These are phyloP conservation scores for Pythium dissimile DNA, from an alignment of 352 stramenopile genomes.

Conservation along the genomic window DNA sequence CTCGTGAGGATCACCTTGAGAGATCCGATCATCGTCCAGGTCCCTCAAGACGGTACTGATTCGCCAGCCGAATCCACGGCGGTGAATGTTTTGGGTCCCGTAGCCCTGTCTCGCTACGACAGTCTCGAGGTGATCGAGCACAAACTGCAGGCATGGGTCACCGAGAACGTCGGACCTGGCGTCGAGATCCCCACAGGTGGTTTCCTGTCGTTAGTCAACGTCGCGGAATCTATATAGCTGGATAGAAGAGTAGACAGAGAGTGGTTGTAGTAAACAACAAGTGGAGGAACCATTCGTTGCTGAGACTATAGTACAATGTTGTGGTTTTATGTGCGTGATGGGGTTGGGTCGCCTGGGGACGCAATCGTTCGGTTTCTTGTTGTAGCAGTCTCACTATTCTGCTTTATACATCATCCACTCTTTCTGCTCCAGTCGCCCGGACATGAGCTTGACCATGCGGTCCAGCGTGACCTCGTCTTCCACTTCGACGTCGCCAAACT, in stretches of 20 bases:
- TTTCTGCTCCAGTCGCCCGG: conserved; percentile 54
- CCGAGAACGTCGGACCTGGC: conserved; percentile 32
- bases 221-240: conserved; percentile 34
- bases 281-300: too few species aligned
- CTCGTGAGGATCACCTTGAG: conserved; percentile 47
- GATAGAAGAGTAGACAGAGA: neutral
- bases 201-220: conserved; percentile 49
- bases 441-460: conserved; percentile 64
- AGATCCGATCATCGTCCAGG: conserved; percentile 35
- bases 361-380: too few species aligned
- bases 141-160: conserved; percentile 53
- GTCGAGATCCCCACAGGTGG: conserved; percentile 32
- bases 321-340: conserved; percentile 3
- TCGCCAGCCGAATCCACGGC: conserved; percentile 7
- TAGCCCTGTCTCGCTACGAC: conserved; percentile 46
- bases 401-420: conserved; percentile 79
- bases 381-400: conserved; percentile 27
- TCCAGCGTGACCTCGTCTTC: conserved; percentile 43
- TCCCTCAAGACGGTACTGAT: conserved; percentile 2
- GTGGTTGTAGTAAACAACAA: too few species aligned
- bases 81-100: conserved; percentile 39
- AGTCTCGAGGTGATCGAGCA: conserved; percentile 51
- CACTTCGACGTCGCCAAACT: conserved; percentile 55
- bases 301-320: conserved; percentile 1
- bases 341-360: too few species aligned